Evolutionary conservation across 108 stramenopile species (phyloP), one percentile per base, ranked within the genome.

Genomic region (Cylindrotheca fusiformis): DNA sequence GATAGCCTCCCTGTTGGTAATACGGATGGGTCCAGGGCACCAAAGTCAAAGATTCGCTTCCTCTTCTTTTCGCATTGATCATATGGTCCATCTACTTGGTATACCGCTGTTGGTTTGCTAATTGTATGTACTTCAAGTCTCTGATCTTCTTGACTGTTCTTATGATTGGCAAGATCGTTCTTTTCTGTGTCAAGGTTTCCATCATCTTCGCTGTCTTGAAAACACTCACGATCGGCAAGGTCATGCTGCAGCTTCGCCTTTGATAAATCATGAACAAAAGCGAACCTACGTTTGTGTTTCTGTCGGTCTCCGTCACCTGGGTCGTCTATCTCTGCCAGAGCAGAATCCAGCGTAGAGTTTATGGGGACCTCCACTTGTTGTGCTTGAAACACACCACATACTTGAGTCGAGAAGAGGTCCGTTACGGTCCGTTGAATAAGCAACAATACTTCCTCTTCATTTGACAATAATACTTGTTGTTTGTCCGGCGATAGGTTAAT

Each of bases 401-500:
- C 74, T 66, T 82, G 72, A 36, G 48, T 72, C 21, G 78, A 55
- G 88, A 88, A 95, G 1, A 85, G 17, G 21, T 69, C 48, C 26
- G 61, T 47, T 21, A 91, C 64, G 1, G 60, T 60, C 25, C 86
- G 67, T 28, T 74, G 63, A 2, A 95, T 45, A 29, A 79, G 46
- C 12, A 69, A 69, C 26, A 61, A 58, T 6, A 97, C 64, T 1
- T 72, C 75, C 3, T 69, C 55, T 65, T 95, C 95, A 32, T 91
- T 78, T 20, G 79, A 79, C 28, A 99, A 68, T 52, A 97, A 70
- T 17, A 98, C 94, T 53, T 96, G 81, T 27, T 97, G 80, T 67
- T 99, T 99, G 80, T 99, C 96, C 0, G 97, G 97, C 10, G 95
- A 86, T 44, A 98, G 54, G 67, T 99, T 99, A 52, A 97, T 88